Percentiles rank a stretch among this genome's conserved stretches.
These are phyloP conservation scores for Pezizomycotina sp. DNA, from an alignment of 2,329 filamentous ascomycete genomes.

Conservation along the genomic window DNA sequence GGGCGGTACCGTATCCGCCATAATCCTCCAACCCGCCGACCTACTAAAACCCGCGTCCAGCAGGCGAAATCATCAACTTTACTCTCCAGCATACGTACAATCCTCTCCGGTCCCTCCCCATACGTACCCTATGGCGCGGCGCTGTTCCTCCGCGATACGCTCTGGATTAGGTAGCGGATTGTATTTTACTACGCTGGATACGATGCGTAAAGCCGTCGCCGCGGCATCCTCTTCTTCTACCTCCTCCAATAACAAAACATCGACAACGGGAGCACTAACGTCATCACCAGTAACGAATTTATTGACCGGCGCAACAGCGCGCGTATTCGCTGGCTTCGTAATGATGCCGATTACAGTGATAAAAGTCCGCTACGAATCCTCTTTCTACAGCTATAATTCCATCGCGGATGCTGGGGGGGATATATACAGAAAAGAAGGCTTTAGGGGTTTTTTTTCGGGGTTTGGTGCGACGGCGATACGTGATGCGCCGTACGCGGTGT, in stretches of 20 bases:
- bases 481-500: slow-evolving; percentile 95
- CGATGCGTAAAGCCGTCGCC: slow-evolving; percentile 50
- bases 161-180: slow-evolving; percentile 86
- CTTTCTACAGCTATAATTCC: slow-evolving; percentile 66
- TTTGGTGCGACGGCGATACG: slow-evolving; percentile 86
- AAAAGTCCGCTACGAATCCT: slow-evolving; percentile 90
- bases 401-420: slow-evolving; percentile 55
- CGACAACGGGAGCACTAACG: slow-evolving; percentile 62
- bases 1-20: slow-evolving; percentile 73
- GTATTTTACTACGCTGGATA: slow-evolving; percentile 81
- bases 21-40: slow-evolving; percentile 86
- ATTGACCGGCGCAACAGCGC: slow-evolving; percentile 63
- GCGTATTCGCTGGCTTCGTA: slow-evolving; percentile 72
- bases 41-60: no score
- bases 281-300: slow-evolving; percentile 76
- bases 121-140: slow-evolving; percentile 75
- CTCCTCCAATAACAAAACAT: slow-evolving; percentile 36
- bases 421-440: slow-evolving; percentile 55
- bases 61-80: slow-evolving; percentile 51
- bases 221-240: slow-evolving; percentile 9
- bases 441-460: slow-evolving; percentile 77
- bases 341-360: slow-evolving; percentile 94
- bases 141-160: slow-evolving; percentile 83
- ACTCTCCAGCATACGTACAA: slow-evolving; percentile 65
- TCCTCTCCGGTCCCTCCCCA: slow-evolving; percentile 50